Conservation (phyloP, 2,329 filamentous ascomycete genomes). For the Aspergillus sp. region DNA sequence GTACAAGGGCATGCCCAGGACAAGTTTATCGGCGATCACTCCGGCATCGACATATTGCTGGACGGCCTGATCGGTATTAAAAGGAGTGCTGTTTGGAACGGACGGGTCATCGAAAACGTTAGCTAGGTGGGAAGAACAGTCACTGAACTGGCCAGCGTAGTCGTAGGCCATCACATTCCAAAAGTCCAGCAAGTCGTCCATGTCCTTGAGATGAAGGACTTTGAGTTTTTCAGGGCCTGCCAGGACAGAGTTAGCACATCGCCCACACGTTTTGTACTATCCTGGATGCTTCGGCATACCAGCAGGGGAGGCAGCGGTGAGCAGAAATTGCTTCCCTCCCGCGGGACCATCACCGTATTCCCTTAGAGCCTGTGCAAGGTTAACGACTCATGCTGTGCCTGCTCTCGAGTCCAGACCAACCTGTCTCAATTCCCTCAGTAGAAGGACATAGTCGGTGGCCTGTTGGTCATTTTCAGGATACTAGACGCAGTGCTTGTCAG, state of each 20-base stretch:
- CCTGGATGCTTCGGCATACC: too few relatives aligned
- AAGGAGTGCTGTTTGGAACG: too few relatives aligned
- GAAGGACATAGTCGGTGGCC: conserved; percentile 42
- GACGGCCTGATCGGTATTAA: too few relatives aligned
- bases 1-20: conserved; percentile 92
- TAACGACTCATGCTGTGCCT: too few relatives aligned
- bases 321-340: neutral
- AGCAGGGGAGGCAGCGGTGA: neutral
- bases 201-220: neutral
- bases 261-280: too few relatives aligned
- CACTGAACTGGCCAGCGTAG: conserved; percentile 64
- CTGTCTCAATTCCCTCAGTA: conserved; percentile 46
- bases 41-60: too few relatives aligned
- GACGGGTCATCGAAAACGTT: too few relatives aligned
- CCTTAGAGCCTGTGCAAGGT: neutral
- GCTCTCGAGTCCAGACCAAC: too few relatives aligned
- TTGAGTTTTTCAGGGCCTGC: neutral
- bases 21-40: conserved; percentile 69
- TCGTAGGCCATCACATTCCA: conserved; percentile 77
- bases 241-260: too few relatives aligned
- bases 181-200: conserved; percentile 46
- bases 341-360: neutral
- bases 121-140: conserved; percentile 26
- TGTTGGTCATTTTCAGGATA: conserved; percentile 45
- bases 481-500: too few relatives aligned